These are phyloP conservation scores for Amanita subjunquillea DNA, from an alignment of 768 basidiomycete species.

Conservation along the genomic window DNA sequence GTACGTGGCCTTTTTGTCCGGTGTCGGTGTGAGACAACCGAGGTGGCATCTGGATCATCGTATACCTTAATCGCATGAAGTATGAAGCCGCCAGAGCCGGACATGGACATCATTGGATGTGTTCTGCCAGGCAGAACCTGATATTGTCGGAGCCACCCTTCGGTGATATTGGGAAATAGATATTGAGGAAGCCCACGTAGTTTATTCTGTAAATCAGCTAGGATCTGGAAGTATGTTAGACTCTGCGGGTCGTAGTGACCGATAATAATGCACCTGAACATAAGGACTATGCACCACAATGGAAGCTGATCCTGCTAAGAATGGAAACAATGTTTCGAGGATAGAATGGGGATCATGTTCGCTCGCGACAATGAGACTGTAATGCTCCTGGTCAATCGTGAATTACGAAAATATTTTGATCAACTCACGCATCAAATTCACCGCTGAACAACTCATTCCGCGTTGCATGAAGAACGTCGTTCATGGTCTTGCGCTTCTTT, in stretches of 20 bases:
- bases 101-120: constrained; percentile 89
- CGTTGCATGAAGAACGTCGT: constrained; percentile 46
- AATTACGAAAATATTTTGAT: neutral
- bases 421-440: constrained; percentile 76
- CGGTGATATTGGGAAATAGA: constrained; percentile 72
- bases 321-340: constrained; percentile 60
- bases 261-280: constrained; percentile 48
- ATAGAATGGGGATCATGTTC: constrained; percentile 82
- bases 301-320: constrained; percentile 76
- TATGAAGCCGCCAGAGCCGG: constrained; percentile 83
- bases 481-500: constrained; percentile 68
- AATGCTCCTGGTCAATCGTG: constrained; percentile 2
- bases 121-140: constrained; percentile 95
- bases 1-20: constrained; percentile 25
- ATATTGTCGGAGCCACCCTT: constrained; percentile 83
- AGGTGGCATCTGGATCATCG: constrained; percentile 46
- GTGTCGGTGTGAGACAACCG: constrained; percentile 36
- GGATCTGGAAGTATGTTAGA: constrained; percentile 31
- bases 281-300: constrained; percentile 84
- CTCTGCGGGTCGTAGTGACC: neutral
- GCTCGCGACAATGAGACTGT: constrained; percentile 69
- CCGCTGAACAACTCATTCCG: constrained; percentile 80
- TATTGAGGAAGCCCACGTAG: constrained; percentile 58
- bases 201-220: constrained; percentile 68
- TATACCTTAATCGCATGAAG: constrained; percentile 85